phyloP scores from a whole-genome alignment of 2,329 filamentous ascomycete species.

The Pezicula carpinea region DNA sequence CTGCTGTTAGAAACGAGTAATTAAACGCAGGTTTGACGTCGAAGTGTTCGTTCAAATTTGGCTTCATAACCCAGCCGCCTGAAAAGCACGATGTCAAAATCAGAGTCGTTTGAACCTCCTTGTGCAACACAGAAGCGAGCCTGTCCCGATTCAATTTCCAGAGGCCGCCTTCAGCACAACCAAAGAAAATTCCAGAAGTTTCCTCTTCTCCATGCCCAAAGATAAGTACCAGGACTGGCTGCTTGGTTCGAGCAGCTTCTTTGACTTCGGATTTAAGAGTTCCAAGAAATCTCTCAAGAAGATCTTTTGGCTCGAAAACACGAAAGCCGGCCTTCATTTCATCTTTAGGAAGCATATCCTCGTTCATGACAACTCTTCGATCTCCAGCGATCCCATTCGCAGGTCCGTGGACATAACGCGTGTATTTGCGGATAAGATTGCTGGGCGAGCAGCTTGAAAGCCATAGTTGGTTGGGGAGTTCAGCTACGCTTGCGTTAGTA shows the following conservation, averaged over 20 bases:
- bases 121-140: constrained; percentile 7
- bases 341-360: constrained; percentile 9
- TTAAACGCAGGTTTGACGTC: too few species aligned
- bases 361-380: constrained; percentile 12
- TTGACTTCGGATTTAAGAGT: constrained; percentile 11
- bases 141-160: constrained; percentile 5
- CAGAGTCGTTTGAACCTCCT: constrained; percentile 9
- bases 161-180: constrained; percentile 3
- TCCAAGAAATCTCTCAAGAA: constrained; percentile 11
- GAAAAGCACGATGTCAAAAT: constrained; percentile 13
- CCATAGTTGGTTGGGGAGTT: constrained; percentile 10
- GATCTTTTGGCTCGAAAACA: constrained; percentile 9
- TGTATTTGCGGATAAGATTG: constrained; percentile 9
- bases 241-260: constrained; percentile 8
- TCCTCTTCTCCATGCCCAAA: constrained; percentile 12
- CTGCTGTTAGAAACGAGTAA: too few species aligned
- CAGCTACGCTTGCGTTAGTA: constrained; percentile 8
- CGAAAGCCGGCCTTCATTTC: constrained; percentile 8
- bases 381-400: too few species aligned
- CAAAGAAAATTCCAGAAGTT: constrained; percentile 9
- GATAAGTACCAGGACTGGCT: constrained; percentile 10
- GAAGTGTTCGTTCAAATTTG: too few species aligned
- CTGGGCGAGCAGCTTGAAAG: constrained; percentile 9
- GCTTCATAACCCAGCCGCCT: constrained; percentile 12
- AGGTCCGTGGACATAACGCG: constrained; percentile 10